Base-by-base conservation (phyloP, 768 basidiomycete genomes). In the Tricholoma sp. region DNA sequence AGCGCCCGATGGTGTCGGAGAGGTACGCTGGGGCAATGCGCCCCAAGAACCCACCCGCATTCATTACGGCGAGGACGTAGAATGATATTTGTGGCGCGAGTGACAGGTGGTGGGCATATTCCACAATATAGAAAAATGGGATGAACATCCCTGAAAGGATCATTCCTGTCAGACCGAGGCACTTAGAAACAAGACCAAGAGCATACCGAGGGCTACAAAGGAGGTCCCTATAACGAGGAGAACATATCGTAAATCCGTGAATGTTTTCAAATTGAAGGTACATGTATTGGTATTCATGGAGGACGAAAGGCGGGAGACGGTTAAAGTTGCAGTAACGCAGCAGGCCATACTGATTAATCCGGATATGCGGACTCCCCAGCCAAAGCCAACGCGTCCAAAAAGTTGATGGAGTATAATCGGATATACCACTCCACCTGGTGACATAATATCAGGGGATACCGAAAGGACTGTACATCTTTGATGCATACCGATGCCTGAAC, bases 121-220 rank as follows among this genome's bases (percentile, higher is more conserved):
- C 77, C 19, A 82, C 79, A 54, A 90, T 82, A 72, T 83, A 90
- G 66, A 88, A 85, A 67, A 81, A 84, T 6, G 88, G 88, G 21
- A 83, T 84, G 70, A 87, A 89, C 4, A 88, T 71, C 24, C 86
- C 88, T 89, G 61, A 4, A 22, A 27, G 9, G 11, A 14, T 39
- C 16, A 29, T 12, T 46, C 57, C 27, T 59, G 52, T 37, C 22
- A 39, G 51, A 41, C 14, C 19, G 18, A 41, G 46, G 37, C 22
- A n/a, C 45, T 7, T 8, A 10, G 18, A 52, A 16, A 27, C n/a
- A 57, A 21, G 11, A 53, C 45, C 39, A 43, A 49, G 41, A 43
- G 63, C 81, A 45, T 60, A 86, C 86, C 86, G 31, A 88, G 71
- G 12, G 83, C 83, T 14, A 84, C 80, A 31, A 87, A 73, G 56